Base-by-base conservation (phyloP, 2,329 filamentous ascomycete genomes). In the Verticillium albo-atrum region DNA sequence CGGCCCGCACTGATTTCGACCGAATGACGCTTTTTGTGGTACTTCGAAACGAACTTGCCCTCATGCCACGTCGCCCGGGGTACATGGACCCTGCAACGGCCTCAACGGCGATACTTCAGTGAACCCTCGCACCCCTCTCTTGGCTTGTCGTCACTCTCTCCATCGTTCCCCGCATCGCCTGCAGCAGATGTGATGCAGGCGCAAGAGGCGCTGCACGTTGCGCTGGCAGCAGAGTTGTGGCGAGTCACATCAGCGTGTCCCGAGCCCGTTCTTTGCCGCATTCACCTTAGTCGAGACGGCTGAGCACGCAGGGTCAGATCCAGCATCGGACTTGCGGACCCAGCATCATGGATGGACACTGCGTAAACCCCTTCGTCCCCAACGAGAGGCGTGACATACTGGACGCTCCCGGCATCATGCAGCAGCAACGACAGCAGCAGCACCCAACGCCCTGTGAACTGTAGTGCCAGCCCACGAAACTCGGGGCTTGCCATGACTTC, bases 91-190 rank as follows among this genome's bases (percentile, higher is more conserved):
- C 20, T 23, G 20, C 42, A 23, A 50, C 42, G 42, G 42, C 42
- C 42, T 50, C 42, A 23, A 50, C n/a, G 10, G 42, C 42, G 20
- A 50, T 50, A 23, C 42, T 50, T 50, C 17, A 23, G 6, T 20
- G 20, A 25, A 23, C 42, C 42, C 42, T 50, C 42, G n/a, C 42
- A 23, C 42, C 42, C 17, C 32, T 32, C 17, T 17, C 35, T 58
- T 30, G 28, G 52, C 58, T 59, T 59, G 58, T 59, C 57, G 58
- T 62, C 61, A 59, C 58, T 54, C 32, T 25, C 26, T 35, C 59
- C 58, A 61, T 54, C 37, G n/a, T 52, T 62, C 61, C 61, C 58
- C 60, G 60, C 62, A 64, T 51, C 37, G 60, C 56, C 61, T 61
- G 61, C 62, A 63, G 57, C 55, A 57, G 59, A 55, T 42, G 56